phyloP scores from a whole-genome alignment of 371 early-diverging fungal genomes.

The Circinella umbellata region DNA sequence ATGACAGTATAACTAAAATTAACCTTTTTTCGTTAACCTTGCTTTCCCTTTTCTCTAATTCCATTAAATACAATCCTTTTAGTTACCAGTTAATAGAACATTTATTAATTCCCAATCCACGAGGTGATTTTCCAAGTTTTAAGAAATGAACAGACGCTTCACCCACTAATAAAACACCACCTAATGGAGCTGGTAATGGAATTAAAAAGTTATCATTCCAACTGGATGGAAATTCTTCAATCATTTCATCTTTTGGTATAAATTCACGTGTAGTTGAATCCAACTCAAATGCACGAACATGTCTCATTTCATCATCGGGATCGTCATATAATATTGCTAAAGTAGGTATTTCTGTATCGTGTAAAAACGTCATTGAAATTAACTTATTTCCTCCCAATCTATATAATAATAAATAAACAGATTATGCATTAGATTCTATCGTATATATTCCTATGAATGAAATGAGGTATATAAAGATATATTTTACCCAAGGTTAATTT shows the following conservation, averaged over 20 bases:
- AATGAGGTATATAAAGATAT: no score
- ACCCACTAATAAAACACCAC: constrained; percentile 74
- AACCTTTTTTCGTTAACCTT: no score
- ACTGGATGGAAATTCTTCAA: constrained; percentile 55
- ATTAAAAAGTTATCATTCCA: constrained; percentile 60
- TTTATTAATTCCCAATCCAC: constrained; percentile 60
- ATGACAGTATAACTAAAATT: constrained; percentile 49
- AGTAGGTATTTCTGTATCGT: constrained; percentile 55
- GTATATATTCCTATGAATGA: no score
- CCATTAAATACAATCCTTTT: neutral
- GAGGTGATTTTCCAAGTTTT: constrained; percentile 46
- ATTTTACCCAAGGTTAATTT: constrained; percentile 18
- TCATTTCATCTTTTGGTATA: constrained; percentile 50
- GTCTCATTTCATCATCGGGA: constrained; percentile 48
- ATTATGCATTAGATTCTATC: no score
- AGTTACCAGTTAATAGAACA: constrained; percentile 52
- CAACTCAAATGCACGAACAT: constrained; percentile 25
- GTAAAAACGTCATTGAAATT: constrained; percentile 70
- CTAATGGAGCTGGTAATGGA: constrained; percentile 61
- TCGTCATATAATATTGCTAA: constrained; percentile 83
- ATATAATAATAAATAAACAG: neutral
- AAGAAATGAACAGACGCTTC: constrained; percentile 72
- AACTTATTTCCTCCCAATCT: constrained; percentile 78
- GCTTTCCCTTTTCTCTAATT: neutral
- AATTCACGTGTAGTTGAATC: constrained; percentile 8